Conservation (phyloP, 768 basidiomycete species). For the Boletus bicolor region DNA sequence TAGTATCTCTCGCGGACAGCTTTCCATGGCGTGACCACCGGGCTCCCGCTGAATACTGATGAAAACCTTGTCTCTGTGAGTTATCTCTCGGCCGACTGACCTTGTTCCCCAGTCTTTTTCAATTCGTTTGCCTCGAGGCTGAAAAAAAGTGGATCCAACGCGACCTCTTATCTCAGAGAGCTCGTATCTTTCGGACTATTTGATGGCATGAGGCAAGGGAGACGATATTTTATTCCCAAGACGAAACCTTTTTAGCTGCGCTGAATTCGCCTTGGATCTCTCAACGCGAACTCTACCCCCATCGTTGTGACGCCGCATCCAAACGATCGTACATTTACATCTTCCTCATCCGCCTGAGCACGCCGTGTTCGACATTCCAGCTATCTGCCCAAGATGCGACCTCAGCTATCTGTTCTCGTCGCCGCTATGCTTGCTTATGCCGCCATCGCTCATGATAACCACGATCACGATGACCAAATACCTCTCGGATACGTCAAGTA, state of each 20-base stretch:
- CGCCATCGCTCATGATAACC: constrained; percentile 36
- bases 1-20: background rate
- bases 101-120: background rate
- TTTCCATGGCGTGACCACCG: constrained; percentile 9
- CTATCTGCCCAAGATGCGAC: constrained; percentile 19
- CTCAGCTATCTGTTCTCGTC: constrained; percentile 23
- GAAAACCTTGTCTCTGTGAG: constrained; percentile 4
- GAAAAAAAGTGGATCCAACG: constrained; percentile 27
- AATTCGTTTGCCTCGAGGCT: constrained; percentile 45
- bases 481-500: constrained; percentile 67
- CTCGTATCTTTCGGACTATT: constrained; percentile 15
- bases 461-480: constrained; percentile 51
- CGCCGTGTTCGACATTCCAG: background rate
- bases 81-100: constrained; percentile 4
- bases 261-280: background rate
- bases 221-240: constrained; percentile 26
- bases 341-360: background rate
- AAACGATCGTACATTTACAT: background rate
- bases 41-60: background rate
- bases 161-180: constrained; percentile 11
- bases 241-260: constrained; percentile 19
- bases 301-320: background rate
- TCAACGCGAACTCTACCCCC: background rate
- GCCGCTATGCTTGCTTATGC: constrained; percentile 24
- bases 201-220: constrained; percentile 20